These are phyloP conservation scores for Daphne laureola DNA, from an alignment of 441 rosid species.

Conservation along the genomic window DNA sequence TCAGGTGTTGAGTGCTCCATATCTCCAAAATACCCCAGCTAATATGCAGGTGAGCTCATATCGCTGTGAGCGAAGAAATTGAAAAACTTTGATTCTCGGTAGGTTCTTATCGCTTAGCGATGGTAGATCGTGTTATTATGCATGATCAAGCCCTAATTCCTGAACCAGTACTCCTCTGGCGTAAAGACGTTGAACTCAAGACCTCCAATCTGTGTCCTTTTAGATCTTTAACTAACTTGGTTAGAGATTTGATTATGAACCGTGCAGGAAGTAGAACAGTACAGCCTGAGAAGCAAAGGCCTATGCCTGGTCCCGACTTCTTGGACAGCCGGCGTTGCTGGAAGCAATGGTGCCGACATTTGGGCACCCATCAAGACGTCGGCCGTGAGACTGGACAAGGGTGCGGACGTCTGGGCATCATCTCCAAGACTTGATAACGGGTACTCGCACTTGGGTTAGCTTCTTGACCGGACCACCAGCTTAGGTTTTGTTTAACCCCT, in stretches of 20 bases:
- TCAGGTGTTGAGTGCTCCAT: conserved; percentile 92
- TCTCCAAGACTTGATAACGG: conserved; percentile 44
- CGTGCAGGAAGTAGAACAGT: conserved; percentile 44
- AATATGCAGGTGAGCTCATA: conserved; percentile 40
- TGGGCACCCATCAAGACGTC: conserved; percentile 91
- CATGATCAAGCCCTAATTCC: no score
- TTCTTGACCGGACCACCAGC: no score
- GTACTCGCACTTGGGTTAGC: no score
- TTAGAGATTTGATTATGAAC: background rate
- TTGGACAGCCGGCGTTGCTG: conserved; percentile 60
- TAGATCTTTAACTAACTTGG: no score
- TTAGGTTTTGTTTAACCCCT: no score
- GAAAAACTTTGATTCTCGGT: background rate
- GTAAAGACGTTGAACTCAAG: no score
- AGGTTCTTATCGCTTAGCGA: background rate
- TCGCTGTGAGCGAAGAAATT: background rate
- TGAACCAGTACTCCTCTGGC: no score
- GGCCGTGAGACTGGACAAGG: conserved; percentile 46
- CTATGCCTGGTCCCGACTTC: conserved; percentile 77
- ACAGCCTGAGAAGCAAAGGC: conserved; percentile 66
- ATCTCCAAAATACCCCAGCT: conserved; percentile 54
- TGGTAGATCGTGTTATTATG: no score
- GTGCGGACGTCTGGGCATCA: conserved; percentile 90
- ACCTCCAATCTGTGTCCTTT: no score
- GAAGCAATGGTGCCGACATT: conserved; percentile 88